Percentiles rank a stretch among this genome's conserved stretches.
Conservation (phyloP, 2,329 filamentous ascomycete genomes). For the Colletotrichum sublineola region DNA sequence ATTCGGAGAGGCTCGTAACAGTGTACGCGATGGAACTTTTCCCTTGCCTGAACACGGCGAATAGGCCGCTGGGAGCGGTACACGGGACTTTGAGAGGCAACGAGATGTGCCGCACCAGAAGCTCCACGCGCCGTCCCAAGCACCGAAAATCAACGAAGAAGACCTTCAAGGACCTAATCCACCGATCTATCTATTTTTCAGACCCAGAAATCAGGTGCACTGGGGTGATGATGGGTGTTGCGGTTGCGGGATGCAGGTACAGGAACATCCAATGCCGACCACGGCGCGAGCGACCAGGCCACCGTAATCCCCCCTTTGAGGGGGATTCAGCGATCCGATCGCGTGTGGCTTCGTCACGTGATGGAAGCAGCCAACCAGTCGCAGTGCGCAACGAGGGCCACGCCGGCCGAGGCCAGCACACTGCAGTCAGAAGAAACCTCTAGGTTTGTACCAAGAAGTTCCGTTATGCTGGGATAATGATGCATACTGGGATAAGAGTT, state of each 20-base stretch:
- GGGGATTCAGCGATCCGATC: constrained; percentile 39
- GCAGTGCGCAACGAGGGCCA: constrained; percentile 28
- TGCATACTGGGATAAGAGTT: background rate
- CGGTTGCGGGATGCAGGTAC: constrained; percentile 36
- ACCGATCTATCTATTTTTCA: constrained; percentile 28
- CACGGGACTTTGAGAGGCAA: constrained; percentile 25
- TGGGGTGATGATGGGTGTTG: constrained; percentile 26
- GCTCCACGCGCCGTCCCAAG: constrained; percentile 17
- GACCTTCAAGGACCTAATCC: background rate
- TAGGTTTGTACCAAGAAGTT: background rate
- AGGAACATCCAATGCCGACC: constrained; percentile 39
- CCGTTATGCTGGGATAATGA: constrained; percentile 5
- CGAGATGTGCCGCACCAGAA: background rate
- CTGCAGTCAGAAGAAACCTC: background rate
- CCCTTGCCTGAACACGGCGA: constrained; percentile 41
- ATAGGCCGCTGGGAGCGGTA: constrained; percentile 37
- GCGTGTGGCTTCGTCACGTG: constrained; percentile 34
- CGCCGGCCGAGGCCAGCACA: constrained; percentile 14
- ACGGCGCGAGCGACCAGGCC: constrained; percentile 37
- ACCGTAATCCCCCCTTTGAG: constrained; percentile 35
- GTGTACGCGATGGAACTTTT: constrained; percentile 43
- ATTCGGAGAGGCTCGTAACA: constrained; percentile 55
- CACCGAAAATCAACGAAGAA: constrained; percentile 4
- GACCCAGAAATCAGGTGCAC: constrained; percentile 36
- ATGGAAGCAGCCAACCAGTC: constrained; percentile 5